Conservation (phyloP, 2,329 filamentous ascomycete species). For the Phyllachora maydis region DNA sequence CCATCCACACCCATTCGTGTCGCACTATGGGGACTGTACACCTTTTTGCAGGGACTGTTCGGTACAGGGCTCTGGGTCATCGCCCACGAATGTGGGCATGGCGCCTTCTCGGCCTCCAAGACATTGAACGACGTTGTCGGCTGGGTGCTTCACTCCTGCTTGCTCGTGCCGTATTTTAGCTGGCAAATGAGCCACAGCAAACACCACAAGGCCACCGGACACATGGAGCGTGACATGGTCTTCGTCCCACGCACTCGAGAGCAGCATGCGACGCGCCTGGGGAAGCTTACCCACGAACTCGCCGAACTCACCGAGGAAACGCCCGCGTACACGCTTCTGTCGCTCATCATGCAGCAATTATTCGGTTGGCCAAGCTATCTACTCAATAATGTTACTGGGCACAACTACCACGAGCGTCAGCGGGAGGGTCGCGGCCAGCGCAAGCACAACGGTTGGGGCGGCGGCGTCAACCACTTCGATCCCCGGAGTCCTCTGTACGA, state of each 20-base stretch:
- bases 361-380: conserved; percentile 90
- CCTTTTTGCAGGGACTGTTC: conserved; percentile 76
- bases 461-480: conserved; percentile 89
- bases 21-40: conserved; percentile 43
- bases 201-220: conserved; percentile 97
- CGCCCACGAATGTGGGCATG: conserved; percentile 94
- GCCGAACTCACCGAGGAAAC: conserved; percentile 87
- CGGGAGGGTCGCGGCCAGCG: conserved; percentile 82
- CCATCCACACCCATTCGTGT: conserved; percentile 47
- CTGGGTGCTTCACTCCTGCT: conserved; percentile 42
- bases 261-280: conserved; percentile 55
- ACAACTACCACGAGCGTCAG: conserved; percentile 85
- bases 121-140: conserved; percentile 75
- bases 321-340: conserved; percentile 56
- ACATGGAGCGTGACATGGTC: conserved; percentile 98
- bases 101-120: conserved; percentile 88
- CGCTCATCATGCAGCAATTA: conserved; percentile 69
- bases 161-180: conserved; percentile 78
- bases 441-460: conserved; percentile 64
- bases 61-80: conserved; percentile 91
- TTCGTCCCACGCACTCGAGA: conserved; percentile 88
- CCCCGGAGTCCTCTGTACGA: conserved; percentile 80
- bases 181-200: conserved; percentile 99
- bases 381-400: conserved; percentile 78
- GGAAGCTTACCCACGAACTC: conserved; percentile 60